phyloP scores from a whole-genome alignment of 352 stramenopile genomes.

The Globisporangium canariense region DNA sequence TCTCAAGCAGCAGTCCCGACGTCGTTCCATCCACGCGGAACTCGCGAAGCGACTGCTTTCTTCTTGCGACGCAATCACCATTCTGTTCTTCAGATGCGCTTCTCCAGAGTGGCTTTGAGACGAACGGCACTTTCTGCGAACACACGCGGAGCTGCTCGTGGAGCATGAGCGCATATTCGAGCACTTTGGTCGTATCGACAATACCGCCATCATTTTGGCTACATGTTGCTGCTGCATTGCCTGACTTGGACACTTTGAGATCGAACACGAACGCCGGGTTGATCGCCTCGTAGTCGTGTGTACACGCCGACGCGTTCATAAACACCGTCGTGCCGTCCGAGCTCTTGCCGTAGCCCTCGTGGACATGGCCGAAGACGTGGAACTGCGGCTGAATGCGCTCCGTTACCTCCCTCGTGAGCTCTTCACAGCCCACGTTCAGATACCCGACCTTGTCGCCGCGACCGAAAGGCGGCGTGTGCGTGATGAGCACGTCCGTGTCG shows the following conservation, averaged over 20 bases:
- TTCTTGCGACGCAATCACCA: constrained; percentile 8
- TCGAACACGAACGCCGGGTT: constrained; percentile 69
- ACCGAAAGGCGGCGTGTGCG: constrained; percentile 82
- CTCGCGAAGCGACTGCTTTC: constrained; percentile 30
- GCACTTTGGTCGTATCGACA: constrained; percentile 7
- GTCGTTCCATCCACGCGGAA: constrained; percentile 72
- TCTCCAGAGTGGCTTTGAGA: constrained; percentile 22
- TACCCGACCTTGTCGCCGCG: constrained; percentile 60
- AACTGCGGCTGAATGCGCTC: constrained; percentile 59
- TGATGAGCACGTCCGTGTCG: constrained; percentile 85
- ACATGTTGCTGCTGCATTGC: not conserved
- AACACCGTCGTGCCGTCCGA: constrained; percentile 76
- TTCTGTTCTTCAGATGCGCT: not conserved
- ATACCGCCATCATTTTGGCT: not conserved
- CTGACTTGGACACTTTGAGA: constrained; percentile 15
- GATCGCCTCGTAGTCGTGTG: constrained; percentile 68
- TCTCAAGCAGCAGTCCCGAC: constrained; percentile 60
- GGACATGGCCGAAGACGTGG: constrained; percentile 91
- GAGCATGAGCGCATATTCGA: constrained; percentile 49
- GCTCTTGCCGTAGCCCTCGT: constrained; percentile 79
- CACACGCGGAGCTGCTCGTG: constrained; percentile 63
- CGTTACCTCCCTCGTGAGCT: constrained; percentile 72
- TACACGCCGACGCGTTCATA: constrained; percentile 84
- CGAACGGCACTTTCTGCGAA: constrained; percentile 55
- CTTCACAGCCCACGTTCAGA: constrained; percentile 64